phyloP scores from a whole-genome alignment of 371 early-diverging fungal species.

The Encephalitozoon hellem region DNA sequence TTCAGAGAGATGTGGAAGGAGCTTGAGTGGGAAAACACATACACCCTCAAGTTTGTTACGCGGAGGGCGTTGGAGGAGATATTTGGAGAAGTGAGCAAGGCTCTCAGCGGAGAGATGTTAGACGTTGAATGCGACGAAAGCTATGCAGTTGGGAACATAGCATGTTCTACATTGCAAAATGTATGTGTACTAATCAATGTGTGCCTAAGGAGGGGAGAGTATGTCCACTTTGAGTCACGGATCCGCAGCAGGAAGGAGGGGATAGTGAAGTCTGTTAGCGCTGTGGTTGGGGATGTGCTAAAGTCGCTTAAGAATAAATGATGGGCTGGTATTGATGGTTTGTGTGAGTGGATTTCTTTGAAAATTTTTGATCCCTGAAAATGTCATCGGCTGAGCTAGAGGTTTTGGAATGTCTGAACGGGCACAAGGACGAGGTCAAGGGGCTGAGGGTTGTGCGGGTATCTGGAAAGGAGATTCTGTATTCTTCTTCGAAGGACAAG shows the following conservation, averaged over 20 bases:
- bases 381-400: conserved; percentile 49
- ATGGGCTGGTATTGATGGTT: neutral
- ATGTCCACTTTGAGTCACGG: conserved; percentile 41
- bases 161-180: conserved; percentile 48
- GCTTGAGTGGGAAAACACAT: conserved; percentile 62
- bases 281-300: conserved; percentile 23
- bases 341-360: conserved; percentile 31
- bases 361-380: conserved; percentile 55
- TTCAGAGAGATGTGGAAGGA: conserved; percentile 54
- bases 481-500: conserved; percentile 54
- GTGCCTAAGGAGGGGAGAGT: conserved; percentile 13
- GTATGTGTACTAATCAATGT: conserved; percentile 54
- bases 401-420: conserved; percentile 32
- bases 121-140: conserved; percentile 27
- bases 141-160: conserved; percentile 53
- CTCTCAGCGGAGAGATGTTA: conserved; percentile 41
- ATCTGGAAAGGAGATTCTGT: conserved; percentile 21
- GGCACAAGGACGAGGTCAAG: conserved; percentile 49
- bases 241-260: conserved; percentile 52
- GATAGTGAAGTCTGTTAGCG: conserved; percentile 57
- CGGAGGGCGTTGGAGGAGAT: neutral
- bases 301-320: conserved; percentile 17
- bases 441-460: conserved; percentile 36
- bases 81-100: conserved; percentile 21
- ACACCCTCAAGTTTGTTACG: conserved; percentile 36